Evolutionary conservation across 768 basidiomycete species (phyloP).

Genomic region (Leccinellum luteum): DNA sequence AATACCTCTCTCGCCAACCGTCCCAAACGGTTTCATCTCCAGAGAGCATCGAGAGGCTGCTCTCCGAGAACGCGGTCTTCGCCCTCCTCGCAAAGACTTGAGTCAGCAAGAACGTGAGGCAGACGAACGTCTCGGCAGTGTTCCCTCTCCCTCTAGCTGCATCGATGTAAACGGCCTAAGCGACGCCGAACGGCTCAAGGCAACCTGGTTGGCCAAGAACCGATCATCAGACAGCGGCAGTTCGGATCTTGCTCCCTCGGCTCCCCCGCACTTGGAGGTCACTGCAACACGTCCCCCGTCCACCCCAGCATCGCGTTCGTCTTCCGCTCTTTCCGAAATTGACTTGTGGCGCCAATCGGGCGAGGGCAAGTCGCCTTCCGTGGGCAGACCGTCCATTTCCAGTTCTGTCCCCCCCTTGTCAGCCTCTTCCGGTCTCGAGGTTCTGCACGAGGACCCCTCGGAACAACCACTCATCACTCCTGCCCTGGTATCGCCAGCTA

Average conservation of each 20-base stretch:
- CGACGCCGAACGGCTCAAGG: conserved; percentile 53
- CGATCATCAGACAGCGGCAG: conserved; percentile 18
- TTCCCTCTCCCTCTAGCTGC: conserved; percentile 30
- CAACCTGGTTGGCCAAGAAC: conserved; percentile 50
- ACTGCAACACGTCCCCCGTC: not conserved
- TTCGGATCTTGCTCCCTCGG: conserved; percentile 19
- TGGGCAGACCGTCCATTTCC: conserved; percentile 21
- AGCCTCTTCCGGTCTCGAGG: conserved; percentile 25
- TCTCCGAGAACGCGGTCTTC: conserved; percentile 56
- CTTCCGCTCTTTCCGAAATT: not conserved
- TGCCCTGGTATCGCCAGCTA: not conserved
- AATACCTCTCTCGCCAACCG: conserved; percentile 6
- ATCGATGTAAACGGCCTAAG: conserved; percentile 26
- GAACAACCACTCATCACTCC: conserved; percentile 18
- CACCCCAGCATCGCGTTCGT: not conserved
- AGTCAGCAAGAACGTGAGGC: conserved; percentile 42
- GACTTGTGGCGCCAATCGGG: conserved; percentile 2
- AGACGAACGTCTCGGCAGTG: conserved; percentile 38
- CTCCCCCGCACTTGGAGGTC: conserved; percentile 1
- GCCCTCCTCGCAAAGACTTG: conserved; percentile 42
- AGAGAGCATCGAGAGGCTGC: conserved; percentile 44
- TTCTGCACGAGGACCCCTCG: conserved; percentile 29
- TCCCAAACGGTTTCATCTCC: conserved; percentile 25
- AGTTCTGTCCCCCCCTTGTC: conserved; percentile 26
- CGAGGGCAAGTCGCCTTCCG: conserved; percentile 6